Evolutionary conservation across 2,329 filamentous ascomycete genomes (phyloP).

Genomic region (Ophiostoma sp.): DNA sequence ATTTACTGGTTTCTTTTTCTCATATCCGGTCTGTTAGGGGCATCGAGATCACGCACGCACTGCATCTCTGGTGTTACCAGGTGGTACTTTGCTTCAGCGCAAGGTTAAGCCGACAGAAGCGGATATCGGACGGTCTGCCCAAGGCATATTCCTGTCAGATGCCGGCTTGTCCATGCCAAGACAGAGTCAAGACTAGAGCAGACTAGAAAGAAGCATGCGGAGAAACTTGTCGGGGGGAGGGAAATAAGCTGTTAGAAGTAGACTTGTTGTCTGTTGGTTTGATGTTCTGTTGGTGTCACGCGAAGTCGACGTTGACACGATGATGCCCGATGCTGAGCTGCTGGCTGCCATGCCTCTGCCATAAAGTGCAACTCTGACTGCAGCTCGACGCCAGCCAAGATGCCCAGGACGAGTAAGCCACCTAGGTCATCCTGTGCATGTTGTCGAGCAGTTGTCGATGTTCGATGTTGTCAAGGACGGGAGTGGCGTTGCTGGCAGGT

Average conservation of each 20-base stretch:
- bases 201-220: neutral
- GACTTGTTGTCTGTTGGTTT: no score
- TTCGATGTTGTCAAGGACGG: neutral
- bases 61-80: no score
- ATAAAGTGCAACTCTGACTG: neutral
- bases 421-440: neutral
- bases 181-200: neutral
- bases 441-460: neutral
- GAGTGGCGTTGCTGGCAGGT: neutral
- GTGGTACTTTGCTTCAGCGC: neutral
- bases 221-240: neutral
- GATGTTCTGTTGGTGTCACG: neutral
- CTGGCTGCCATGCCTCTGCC: neutral
- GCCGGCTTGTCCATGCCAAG: neutral
- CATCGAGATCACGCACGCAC: neutral
- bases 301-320: neutral
- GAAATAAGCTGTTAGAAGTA: no score
- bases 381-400: neutral
- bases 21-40: no score
- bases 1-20: neutral
- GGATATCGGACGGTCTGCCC: constrained; percentile 3
- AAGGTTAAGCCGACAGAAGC: neutral
- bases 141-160: neutral
- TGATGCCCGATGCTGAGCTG: neutral
- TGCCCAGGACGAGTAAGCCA: neutral